These are phyloP conservation scores for Skeletonema marinoi DNA, from an alignment of 108 stramenopile species.

Conservation along the genomic window DNA sequence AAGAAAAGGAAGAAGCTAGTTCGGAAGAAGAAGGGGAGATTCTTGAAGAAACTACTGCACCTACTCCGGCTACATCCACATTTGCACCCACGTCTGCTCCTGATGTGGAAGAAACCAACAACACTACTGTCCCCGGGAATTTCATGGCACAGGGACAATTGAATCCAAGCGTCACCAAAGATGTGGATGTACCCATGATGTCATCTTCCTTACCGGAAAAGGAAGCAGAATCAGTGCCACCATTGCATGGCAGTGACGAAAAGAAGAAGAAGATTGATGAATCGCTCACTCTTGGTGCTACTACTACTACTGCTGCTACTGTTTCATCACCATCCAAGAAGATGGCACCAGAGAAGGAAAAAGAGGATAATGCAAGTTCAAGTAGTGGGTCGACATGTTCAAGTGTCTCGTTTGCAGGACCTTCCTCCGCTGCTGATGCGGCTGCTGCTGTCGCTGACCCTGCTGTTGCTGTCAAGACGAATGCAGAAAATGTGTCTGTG, in stretches of 20 bases:
- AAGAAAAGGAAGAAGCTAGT: background rate
- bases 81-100: background rate
- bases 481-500: background rate
- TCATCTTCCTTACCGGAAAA: background rate
- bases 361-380: background rate
- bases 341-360: background rate
- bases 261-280: background rate
- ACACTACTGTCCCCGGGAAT: background rate
- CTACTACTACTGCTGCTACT: no score
- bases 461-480: background rate
- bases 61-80: background rate
- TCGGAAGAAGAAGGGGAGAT: background rate
- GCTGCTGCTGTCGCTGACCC: background rate
- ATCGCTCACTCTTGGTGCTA: no score
- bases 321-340: background rate
- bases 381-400: constrained; percentile 3
- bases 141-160: background rate
- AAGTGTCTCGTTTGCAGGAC: background rate
- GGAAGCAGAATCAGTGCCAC: background rate
- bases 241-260: background rate
- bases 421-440: background rate
- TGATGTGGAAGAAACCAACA: background rate
- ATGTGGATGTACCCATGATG: background rate
- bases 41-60: background rate
- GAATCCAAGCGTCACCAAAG: background rate